Percentiles rank a stretch among this genome's conserved stretches.
Evolutionary conservation across 805 yeast species (phyloP).

Genomic region (Diddensiella caesifluorescens): DNA sequence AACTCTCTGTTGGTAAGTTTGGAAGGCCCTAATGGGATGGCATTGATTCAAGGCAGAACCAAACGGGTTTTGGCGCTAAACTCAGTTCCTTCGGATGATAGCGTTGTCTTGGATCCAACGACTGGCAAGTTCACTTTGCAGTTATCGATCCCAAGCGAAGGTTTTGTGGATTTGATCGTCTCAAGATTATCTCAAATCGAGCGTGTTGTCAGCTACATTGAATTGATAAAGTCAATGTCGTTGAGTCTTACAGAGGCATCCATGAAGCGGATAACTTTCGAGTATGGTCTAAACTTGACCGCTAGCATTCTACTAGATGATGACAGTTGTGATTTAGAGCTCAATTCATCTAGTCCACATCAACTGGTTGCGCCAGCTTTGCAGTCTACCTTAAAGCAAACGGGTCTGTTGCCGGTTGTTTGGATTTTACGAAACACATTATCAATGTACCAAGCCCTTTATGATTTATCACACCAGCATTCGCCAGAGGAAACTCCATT

Average conservation of each 20-base stretch:
- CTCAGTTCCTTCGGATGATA: conserved; percentile 21
- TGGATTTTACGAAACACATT: conserved; percentile 27
- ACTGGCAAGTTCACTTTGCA: conserved; percentile 18
- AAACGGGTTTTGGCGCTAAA: conserved; percentile 11
- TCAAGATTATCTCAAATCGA: conserved; percentile 26
- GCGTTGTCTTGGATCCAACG: conserved; percentile 25
- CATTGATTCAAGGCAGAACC: conserved; percentile 20
- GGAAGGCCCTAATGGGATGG: conserved; percentile 8
- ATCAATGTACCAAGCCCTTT: conserved; percentile 24
- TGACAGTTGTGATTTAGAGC: conserved; percentile 14
- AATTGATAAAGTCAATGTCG: conserved; percentile 24
- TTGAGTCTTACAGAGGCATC: conserved; percentile 28
- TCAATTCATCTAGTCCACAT: conserved; percentile 27
- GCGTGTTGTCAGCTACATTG: conserved; percentile 29
- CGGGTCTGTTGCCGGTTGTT: conserved; percentile 27
- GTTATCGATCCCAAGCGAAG: background rate
- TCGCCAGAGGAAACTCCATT: conserved; percentile 1
- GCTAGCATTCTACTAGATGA: conserved; percentile 2
- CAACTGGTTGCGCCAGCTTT: conserved; percentile 23
- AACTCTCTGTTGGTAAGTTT: conserved; percentile 16
- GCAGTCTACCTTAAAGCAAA: conserved; percentile 25
- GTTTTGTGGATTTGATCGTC: conserved; percentile 12
- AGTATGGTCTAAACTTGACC: conserved; percentile 19
- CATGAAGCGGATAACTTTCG: conserved; percentile 27
- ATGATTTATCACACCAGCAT: conserved; percentile 6